phyloP scores from a whole-genome alignment of 2,329 filamentous ascomycete genomes.

The Calonectria pseudoreteaudii region DNA sequence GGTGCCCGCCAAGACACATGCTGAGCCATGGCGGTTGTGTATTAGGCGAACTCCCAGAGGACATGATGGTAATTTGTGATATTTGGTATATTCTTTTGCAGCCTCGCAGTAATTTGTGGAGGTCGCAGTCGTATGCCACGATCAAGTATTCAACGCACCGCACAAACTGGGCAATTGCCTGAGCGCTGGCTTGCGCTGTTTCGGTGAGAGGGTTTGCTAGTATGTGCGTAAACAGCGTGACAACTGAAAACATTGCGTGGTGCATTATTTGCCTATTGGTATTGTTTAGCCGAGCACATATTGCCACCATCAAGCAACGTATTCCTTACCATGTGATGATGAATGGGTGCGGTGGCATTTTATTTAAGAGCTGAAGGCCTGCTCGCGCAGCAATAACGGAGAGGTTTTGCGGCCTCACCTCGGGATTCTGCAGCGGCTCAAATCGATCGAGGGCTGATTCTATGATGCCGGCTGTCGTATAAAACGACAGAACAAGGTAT shows the following conservation, averaged over 20 bases:
- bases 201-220: neutral
- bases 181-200: neutral
- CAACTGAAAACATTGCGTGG: neutral
- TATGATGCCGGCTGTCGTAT: neutral
- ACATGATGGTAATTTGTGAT: neutral
- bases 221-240: neutral
- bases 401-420: neutral
- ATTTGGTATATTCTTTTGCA: neutral
- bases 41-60: neutral
- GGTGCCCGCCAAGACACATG: neutral
- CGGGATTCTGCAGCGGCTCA: neutral
- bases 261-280: neutral
- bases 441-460: neutral
- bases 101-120: neutral
- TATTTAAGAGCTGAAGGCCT: neutral
- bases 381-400: neutral
- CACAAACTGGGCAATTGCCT: neutral
- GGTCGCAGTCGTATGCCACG: neutral
- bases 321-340: neutral
- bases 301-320: too few relatives aligned
- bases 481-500: neutral
- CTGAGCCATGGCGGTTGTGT: neutral
- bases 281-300: neutral
- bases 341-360: neutral
- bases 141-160: neutral